Percentiles rank a stretch among this genome's conserved stretches.
phyloP scores from a whole-genome alignment of 1,139 yeast species.

The Candida albicans region DNA sequence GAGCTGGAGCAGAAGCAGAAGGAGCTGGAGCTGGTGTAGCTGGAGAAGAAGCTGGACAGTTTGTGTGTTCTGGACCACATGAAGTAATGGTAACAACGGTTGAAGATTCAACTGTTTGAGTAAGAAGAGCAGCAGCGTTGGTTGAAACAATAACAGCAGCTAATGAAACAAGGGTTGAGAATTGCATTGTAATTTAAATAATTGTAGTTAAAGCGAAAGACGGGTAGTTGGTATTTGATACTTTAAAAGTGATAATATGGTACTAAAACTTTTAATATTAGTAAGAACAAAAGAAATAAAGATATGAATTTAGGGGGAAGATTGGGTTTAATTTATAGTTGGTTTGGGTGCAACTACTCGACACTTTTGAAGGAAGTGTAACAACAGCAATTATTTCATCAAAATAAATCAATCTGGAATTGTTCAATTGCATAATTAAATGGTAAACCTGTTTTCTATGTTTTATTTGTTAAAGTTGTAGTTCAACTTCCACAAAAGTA shows the following conservation, averaged over 20 bases:
- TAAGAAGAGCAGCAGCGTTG: slow-evolving; percentile 30
- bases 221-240: slow-evolving; percentile 24
- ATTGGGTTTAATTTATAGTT: background rate
- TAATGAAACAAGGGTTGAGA: slow-evolving; percentile 48
- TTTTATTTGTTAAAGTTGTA: no score
- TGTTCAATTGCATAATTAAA: no score
- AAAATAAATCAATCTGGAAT: no score
- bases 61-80: slow-evolving; percentile 35
- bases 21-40: slow-evolving; percentile 1
- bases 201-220: slow-evolving; percentile 26
- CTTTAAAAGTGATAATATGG: background rate
- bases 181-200: slow-evolving; percentile 36
- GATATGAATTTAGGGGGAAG: background rate
- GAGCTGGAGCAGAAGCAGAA: background rate
- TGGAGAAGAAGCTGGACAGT: slow-evolving; percentile 36
- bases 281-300: background rate
- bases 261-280: background rate
- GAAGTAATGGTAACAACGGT: slow-evolving; percentile 40
- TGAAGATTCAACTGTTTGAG: slow-evolving; percentile 24
- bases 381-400: no score
- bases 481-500: no score
- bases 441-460: no score
- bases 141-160: slow-evolving; percentile 39
- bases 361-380: no score
- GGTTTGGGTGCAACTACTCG: no score